These are phyloP conservation scores for Cruciata laevipes DNA, from an alignment of 257 asterid species.

Conservation along the genomic window DNA sequence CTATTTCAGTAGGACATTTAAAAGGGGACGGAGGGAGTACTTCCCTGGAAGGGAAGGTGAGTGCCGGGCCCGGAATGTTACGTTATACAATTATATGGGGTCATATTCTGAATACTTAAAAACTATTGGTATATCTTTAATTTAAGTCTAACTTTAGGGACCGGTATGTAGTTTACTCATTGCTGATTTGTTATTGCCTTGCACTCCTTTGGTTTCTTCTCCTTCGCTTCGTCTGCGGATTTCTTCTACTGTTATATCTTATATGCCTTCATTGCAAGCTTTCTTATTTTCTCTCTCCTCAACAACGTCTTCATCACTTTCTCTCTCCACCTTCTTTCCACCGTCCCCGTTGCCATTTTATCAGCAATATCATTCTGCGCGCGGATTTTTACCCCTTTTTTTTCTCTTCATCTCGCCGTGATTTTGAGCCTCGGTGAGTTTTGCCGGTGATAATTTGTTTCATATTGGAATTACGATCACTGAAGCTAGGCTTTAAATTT, in stretches of 20 bases:
- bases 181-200: conserved; percentile 3
- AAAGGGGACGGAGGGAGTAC: too few relatives aligned
- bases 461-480: background rate
- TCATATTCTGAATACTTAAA: background rate
- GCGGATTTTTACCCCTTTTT: conserved; percentile 27
- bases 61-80: background rate
- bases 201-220: conserved; percentile 49
- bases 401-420: background rate
- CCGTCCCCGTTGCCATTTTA: conserved; percentile 28
- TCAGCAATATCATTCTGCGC: conserved; percentile 20
- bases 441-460: conserved; percentile 13
- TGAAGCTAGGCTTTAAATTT: background rate
- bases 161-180: background rate
- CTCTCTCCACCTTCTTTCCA: conserved; percentile 35
- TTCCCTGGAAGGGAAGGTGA: background rate
- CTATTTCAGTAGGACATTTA: too few relatives aligned
- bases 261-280: conserved; percentile 20
- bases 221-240: conserved; percentile 57
- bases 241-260: conserved; percentile 43
- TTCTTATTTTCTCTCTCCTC: conserved; percentile 19
- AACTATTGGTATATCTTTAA: background rate
- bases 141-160: background rate
- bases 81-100: background rate
- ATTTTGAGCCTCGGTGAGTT: conserved; percentile 23
- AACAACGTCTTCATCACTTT: conserved; percentile 14